Evolutionary conservation across 176 grass and related monocot species (phyloP).

Genomic region (Rhynchospora breviuscula): DNA sequence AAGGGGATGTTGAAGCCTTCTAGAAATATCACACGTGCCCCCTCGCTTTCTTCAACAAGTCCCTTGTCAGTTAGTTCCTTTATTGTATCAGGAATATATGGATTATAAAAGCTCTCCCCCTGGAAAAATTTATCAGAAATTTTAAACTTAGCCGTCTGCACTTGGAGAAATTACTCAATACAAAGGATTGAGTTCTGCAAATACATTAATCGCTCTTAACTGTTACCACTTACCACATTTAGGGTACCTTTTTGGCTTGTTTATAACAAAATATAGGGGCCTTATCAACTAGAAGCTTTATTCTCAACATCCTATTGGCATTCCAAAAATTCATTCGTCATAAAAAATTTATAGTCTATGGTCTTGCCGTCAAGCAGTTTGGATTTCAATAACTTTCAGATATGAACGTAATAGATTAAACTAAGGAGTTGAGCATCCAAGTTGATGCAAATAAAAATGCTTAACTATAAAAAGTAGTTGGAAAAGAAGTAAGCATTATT

Average conservation of each 20-base stretch:
- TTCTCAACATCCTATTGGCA: not conserved
- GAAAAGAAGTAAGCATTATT: constrained; percentile 4
- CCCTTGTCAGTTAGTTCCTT: constrained; percentile 49
- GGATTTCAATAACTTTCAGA: not conserved
- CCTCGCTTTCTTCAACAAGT: constrained; percentile 72
- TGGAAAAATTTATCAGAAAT: constrained; percentile 21
- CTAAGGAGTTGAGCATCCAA: not conserved
- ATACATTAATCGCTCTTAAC: not conserved
- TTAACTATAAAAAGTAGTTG: not conserved
- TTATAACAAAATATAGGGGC: not conserved
- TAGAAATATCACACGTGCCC: constrained; percentile 68
- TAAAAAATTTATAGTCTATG: not conserved
- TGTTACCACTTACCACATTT: not conserved
- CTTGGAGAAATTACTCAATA: not conserved
- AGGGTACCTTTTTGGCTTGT: not conserved
- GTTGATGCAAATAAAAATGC: not conserved
- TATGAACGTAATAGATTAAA: not conserved
- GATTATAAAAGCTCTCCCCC: constrained; percentile 98
- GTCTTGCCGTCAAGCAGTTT: not conserved
- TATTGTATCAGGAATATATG: constrained; percentile 78
- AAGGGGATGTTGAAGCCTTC: constrained; percentile 79
- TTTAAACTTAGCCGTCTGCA: not conserved
- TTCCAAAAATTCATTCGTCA: not conserved
- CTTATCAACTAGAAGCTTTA: not conserved
- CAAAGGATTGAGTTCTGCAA: not conserved